Conservation (phyloP, 2,329 filamentous ascomycete genomes). For the Colletotrichum sp. region DNA sequence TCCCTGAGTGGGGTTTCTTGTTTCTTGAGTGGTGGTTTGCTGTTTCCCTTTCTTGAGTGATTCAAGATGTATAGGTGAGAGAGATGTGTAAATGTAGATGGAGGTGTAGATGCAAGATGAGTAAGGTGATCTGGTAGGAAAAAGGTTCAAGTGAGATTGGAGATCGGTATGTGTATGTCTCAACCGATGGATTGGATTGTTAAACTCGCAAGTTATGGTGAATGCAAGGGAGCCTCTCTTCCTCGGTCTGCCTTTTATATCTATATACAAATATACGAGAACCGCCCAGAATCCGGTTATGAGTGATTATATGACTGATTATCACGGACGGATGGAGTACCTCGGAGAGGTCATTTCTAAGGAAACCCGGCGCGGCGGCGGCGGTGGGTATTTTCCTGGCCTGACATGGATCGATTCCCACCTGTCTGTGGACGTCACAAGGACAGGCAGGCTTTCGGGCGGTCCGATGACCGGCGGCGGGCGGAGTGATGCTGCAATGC, state of each 20-base stretch:
- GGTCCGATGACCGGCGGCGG: conserved; percentile 19
- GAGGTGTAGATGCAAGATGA: background rate
- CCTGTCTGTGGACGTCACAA: background rate
- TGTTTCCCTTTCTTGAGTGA: background rate
- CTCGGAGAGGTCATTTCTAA: background rate
- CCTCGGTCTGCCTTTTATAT: background rate
- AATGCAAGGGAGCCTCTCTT: background rate
- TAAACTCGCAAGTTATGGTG: background rate
- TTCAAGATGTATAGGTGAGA: background rate
- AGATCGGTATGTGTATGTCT: background rate
- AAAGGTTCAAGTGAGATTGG: background rate
- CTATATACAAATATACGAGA: background rate
- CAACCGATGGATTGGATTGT: background rate
- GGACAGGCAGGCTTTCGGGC: background rate
- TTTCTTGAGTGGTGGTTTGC: background rate
- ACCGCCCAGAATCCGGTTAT: background rate
- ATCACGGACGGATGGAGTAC: conserved; percentile 4
- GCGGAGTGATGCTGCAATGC: background rate
- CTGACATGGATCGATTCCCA: conserved; percentile 17
- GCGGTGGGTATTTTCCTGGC: background rate
- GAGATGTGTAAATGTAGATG: background rate
- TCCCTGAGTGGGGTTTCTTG: background rate
- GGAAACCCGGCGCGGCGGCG: background rate
- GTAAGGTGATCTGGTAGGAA: background rate
- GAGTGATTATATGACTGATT: conserved; percentile 4